These are phyloP conservation scores for Panicum miliaceum DNA, from an alignment of 176 grass and related monocot genomes.

Conservation along the genomic window DNA sequence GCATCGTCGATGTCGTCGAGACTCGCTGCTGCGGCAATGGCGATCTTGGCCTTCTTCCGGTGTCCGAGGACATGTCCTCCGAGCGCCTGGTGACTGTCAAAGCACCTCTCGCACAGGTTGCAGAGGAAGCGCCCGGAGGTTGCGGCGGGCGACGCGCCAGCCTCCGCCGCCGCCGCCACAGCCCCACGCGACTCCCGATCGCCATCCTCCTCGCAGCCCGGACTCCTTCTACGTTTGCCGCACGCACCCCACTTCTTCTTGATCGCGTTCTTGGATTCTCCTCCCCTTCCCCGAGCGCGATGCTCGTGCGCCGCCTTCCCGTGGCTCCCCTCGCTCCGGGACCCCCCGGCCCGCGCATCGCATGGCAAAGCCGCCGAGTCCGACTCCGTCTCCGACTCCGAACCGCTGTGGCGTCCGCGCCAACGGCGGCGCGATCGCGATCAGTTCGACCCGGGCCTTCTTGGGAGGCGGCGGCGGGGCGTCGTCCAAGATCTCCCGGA, in stretches of 20 bases:
- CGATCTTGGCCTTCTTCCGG: slow-evolving; percentile 39
- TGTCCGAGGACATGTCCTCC: slow-evolving; percentile 44
- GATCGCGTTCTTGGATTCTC: slow-evolving; percentile 8
- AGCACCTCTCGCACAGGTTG: slow-evolving; percentile 29
- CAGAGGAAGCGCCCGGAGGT: neutral
- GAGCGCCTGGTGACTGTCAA: slow-evolving; percentile 25
- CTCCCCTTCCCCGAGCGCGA: neutral
- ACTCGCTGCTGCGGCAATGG: neutral
- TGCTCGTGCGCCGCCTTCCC: neutral
- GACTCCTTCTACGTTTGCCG: neutral
- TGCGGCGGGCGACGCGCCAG: neutral
- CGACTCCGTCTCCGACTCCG: neutral
- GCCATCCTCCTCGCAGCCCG: neutral
- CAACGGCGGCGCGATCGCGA: neutral
- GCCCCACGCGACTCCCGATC: neutral
- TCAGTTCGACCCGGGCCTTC: neutral
- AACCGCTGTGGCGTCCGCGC: neutral
- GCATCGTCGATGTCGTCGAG: neutral
- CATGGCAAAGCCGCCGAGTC: neutral
- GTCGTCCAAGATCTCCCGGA: neutral
- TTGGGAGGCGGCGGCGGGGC: neutral
- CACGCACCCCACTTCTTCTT: neutral
- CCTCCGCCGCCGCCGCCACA: neutral
- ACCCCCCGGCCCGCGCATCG: neutral
- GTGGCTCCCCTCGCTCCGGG: slow-evolving; percentile 1